Percentiles rank a stretch among this genome's conserved stretches.
phyloP scores from a whole-genome alignment of 768 basidiomycete genomes.

The Amanita pallidorosea region DNA sequence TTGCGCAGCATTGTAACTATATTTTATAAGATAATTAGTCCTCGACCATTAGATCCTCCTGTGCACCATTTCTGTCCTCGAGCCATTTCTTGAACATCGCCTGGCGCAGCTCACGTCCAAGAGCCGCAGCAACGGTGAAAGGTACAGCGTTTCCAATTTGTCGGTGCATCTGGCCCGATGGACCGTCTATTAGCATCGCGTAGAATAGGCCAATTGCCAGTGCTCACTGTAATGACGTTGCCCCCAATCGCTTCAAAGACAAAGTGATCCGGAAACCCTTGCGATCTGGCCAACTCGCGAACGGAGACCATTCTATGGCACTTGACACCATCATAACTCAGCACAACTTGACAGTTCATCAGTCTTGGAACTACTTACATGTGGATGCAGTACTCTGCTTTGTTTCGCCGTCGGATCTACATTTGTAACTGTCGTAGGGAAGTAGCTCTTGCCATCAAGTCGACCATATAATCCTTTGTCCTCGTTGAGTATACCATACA shows the following conservation, averaged over 20 bases:
- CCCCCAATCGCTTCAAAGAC: constrained; percentile 42
- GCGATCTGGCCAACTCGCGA: constrained; percentile 68
- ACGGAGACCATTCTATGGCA: constrained; percentile 63
- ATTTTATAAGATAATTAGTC: neutral
- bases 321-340: constrained; percentile 22
- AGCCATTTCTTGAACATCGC: constrained; percentile 44
- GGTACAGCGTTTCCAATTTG: constrained; percentile 80
- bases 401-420: constrained; percentile 76
- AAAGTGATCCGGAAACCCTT: constrained; percentile 75
- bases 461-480: constrained; percentile 41
- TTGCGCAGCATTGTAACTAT: too few species aligned
- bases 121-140: constrained; percentile 48
- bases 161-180: constrained; percentile 51
- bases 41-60: neutral
- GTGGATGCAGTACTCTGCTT: constrained; percentile 55
- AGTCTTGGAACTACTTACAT: constrained; percentile 26
- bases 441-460: constrained; percentile 41
- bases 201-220: constrained; percentile 5
- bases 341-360: neutral
- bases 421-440: constrained; percentile 71
- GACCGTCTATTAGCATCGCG: neutral
- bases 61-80: constrained; percentile 12
- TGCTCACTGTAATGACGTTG: constrained; percentile 49
- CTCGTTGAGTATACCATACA: neutral
- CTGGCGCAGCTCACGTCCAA: constrained; percentile 51